These are phyloP conservation scores for Emergomyces pasteurianus DNA, from an alignment of 2,329 filamentous ascomycete genomes.

Conservation along the genomic window DNA sequence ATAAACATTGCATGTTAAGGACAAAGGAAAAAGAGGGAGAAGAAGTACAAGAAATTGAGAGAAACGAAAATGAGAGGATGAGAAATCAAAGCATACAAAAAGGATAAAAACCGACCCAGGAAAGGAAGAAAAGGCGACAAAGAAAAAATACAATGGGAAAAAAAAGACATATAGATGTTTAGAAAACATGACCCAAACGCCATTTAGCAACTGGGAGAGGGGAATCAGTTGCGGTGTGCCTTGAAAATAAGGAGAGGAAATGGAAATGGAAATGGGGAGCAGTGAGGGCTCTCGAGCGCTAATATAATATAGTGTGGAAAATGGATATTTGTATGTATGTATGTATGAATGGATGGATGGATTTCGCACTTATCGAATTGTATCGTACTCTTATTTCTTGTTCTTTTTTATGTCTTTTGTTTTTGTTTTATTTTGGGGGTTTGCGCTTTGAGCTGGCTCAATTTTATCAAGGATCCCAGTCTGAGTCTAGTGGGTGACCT, in stretches of 20 bases:
- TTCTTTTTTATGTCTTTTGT: neutral
- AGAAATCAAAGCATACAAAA: neutral
- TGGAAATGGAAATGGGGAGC: neutral
- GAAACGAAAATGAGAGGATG: neutral
- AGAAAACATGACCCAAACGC: constrained; percentile 3
- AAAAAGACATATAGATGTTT: constrained; percentile 1
- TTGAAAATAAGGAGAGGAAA: neutral
- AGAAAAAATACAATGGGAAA: neutral
- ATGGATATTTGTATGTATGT: neutral
- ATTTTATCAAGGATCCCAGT: constrained; percentile 29
- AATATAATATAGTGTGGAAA: neutral
- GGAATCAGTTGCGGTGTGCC: neutral
- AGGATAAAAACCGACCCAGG: neutral
- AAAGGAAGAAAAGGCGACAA: neutral
- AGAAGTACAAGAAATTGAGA: neutral
- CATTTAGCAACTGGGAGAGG: neutral
- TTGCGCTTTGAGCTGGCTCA: neutral
- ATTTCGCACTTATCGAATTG: neutral
- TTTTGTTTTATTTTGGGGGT: neutral
- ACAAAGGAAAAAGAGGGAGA: neutral
- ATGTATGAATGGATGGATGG: neutral
- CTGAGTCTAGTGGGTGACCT: constrained; percentile 34
- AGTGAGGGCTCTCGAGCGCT: neutral
- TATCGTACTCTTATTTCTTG: neutral
- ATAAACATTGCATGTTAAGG: neutral